These are phyloP conservation scores for Rutstroemia sp. DNA, from an alignment of 2,329 filamentous ascomycete species.

Conservation along the genomic window DNA sequence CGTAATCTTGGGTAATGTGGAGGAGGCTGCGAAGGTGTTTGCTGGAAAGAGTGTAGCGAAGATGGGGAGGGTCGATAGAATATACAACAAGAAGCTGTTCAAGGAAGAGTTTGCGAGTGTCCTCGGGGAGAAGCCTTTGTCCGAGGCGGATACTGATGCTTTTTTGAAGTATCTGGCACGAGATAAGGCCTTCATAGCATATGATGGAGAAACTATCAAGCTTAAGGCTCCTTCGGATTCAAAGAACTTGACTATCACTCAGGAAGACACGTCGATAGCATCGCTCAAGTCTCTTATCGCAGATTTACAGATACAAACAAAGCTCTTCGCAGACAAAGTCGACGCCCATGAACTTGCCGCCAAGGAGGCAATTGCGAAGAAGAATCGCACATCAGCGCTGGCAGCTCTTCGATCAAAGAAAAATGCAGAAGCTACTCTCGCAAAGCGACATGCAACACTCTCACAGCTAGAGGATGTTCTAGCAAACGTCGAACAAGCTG, in stretches of 20 bases:
- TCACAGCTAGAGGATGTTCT: conserved; percentile 78
- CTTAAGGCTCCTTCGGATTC: conserved; percentile 52
- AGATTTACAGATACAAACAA: conserved; percentile 66
- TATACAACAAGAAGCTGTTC: conserved; percentile 62
- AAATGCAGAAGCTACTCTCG: conserved; percentile 65
- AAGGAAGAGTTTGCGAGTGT: conserved; percentile 46
- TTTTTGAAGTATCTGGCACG: conserved; percentile 63
- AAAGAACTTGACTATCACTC: conserved; percentile 46
- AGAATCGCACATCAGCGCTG: conserved; percentile 69
- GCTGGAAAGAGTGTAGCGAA: conserved; percentile 35
- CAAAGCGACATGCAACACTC: conserved; percentile 64
- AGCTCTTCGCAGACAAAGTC: conserved; percentile 58
- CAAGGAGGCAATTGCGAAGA: conserved; percentile 60
- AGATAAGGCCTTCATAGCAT: conserved; percentile 52
- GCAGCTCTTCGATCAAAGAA: conserved; percentile 79
- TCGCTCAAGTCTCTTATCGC: conserved; percentile 73
- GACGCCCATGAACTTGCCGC: conserved; percentile 57
- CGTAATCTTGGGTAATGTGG: conserved; percentile 57
- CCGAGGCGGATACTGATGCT: conserved; percentile 59
- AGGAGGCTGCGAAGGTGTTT: conserved; percentile 50
- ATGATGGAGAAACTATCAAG: conserved; percentile 65
- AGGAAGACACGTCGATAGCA: conserved; percentile 76
- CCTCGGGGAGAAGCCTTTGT: conserved; percentile 45
- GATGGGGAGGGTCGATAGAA: conserved; percentile 52
- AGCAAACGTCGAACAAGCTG: conserved; percentile 75